These are phyloP conservation scores for Colletotrichum eleusines DNA, from an alignment of 2,329 filamentous ascomycete species.

Conservation along the genomic window DNA sequence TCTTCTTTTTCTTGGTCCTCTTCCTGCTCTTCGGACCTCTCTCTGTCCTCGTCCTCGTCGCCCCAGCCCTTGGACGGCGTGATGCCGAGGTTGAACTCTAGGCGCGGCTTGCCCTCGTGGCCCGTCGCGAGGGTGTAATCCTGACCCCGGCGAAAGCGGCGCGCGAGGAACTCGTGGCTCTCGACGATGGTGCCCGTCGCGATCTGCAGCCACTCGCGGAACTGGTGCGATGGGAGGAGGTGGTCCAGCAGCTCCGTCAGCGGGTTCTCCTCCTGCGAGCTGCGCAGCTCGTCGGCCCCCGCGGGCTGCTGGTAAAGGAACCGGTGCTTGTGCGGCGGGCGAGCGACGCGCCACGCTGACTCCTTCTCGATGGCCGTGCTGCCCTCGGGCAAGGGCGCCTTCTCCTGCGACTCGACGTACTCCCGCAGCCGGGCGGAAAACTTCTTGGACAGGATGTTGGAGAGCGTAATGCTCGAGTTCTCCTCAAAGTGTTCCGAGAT, in stretches of 20 bases:
- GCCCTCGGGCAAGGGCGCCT: conserved; percentile 56
- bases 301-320: conserved; percentile 82
- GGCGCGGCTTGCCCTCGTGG: conserved; percentile 79
- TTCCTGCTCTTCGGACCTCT: conserved; percentile 60
- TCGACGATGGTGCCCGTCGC: conserved; percentile 82
- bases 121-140: conserved; percentile 96
- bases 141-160: conserved; percentile 85
- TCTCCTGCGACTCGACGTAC: conserved; percentile 77
- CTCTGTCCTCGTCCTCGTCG: conserved; percentile 70
- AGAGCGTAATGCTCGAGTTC: conserved; percentile 85
- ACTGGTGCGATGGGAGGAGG: conserved; percentile 85
- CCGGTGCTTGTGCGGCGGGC: conserved; percentile 94
- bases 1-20: conserved; percentile 54
- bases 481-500: conserved; percentile 84
- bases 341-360: conserved; percentile 79
- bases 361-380: conserved; percentile 69
- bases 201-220: conserved; percentile 89
- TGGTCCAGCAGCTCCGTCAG: conserved; percentile 84
- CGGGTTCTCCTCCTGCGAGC: conserved; percentile 62
- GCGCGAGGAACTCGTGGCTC: conserved; percentile 81
- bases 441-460: conserved; percentile 81
- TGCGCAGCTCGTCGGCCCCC: conserved; percentile 52
- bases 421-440: conserved; percentile 79
- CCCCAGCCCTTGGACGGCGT: conserved; percentile 91
- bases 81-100: conserved; percentile 89